These are phyloP conservation scores for Fusarium oxysporum DNA, from an alignment of 2,329 filamentous ascomycete genomes.

Conservation along the genomic window DNA sequence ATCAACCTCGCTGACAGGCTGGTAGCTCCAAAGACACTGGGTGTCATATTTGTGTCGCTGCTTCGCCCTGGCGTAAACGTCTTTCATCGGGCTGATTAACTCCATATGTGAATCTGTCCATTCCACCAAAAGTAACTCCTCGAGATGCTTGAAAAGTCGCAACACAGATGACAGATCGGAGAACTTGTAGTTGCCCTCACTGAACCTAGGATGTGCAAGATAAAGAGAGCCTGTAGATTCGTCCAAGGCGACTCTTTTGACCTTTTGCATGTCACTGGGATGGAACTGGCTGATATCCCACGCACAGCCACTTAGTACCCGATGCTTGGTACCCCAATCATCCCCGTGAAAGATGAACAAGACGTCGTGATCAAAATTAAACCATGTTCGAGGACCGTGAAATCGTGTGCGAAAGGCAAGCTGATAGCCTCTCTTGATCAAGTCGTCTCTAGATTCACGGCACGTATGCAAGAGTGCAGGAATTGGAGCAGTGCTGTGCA, in stretches of 20 bases:
- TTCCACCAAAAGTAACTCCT: not conserved
- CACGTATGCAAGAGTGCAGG: not conserved
- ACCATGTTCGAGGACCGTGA: not conserved
- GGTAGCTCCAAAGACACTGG: not conserved
- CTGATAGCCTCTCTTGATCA: not conserved
- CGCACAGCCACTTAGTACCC: fast-evolving
- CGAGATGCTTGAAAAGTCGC: not conserved
- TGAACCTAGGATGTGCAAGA: not conserved
- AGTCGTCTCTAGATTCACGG: not conserved
- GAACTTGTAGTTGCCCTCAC: fast-evolving
- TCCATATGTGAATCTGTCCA: not conserved
- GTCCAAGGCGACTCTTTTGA: not conserved
- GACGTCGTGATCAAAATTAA: not conserved
- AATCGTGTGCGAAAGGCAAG: not conserved
- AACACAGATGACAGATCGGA: not conserved
- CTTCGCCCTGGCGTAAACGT: not conserved
- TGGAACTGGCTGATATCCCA: not conserved
- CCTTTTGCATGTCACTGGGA: not conserved
- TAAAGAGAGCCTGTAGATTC: not conserved
- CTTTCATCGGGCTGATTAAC: not conserved
- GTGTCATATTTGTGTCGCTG: not conserved
- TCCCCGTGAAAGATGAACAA: not conserved
- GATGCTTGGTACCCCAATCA: not conserved
- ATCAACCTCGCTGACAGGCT: not conserved
- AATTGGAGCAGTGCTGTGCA: not conserved